A percentile compares a stretch with the other conserved stretches of the same genome.
phyloP scores from a whole-genome alignment of 176 grass and related monocot species.

The Zizania latifolia region DNA sequence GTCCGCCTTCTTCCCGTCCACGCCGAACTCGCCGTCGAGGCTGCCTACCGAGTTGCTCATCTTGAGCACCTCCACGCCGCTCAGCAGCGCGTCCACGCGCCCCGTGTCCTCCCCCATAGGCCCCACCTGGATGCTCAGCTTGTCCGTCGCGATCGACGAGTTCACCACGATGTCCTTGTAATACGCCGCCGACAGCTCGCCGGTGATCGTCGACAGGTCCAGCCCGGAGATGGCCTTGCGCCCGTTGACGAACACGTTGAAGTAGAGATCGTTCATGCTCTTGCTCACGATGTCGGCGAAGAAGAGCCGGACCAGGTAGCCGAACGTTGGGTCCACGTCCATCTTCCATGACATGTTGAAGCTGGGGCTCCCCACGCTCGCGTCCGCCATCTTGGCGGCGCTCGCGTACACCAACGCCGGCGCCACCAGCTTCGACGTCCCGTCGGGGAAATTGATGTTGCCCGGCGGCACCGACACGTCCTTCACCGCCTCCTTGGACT shows the following conservation, averaged over 20 bases:
- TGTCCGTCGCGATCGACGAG: constrained; percentile 28
- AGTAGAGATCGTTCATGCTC: constrained; percentile 79
- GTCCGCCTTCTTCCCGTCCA: constrained; percentile 63
- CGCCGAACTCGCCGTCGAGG: constrained; percentile 88
- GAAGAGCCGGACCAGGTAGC: constrained; percentile 66
- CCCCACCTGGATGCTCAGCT: constrained; percentile 52
- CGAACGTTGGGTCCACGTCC: constrained; percentile 54
- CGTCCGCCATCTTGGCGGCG: constrained; percentile 64
- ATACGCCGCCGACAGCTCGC: constrained; percentile 55
- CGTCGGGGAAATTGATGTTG: constrained; percentile 60
- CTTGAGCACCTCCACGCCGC: constrained; percentile 86
- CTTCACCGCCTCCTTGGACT: constrained; percentile 31
- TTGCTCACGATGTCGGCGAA: constrained; percentile 93
- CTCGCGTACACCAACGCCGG: constrained; percentile 63
- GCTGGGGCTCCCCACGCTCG: constrained; percentile 32
- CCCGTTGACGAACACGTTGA: constrained; percentile 73
- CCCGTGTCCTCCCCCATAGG: constrained; percentile 68
- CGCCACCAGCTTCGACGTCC: constrained; percentile 64
- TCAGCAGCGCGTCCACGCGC: constrained; percentile 66
- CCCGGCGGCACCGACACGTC: constrained; percentile 40
- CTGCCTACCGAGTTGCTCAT: constrained; percentile 76
- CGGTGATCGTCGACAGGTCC: constrained; percentile 68
- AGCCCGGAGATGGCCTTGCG: constrained; percentile 67
- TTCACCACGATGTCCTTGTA: constrained; percentile 87
- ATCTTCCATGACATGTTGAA: constrained; percentile 87